Conservation (phyloP, 495 filamentous ascomycete genomes). For the Talaromyces adpressus region DNA sequence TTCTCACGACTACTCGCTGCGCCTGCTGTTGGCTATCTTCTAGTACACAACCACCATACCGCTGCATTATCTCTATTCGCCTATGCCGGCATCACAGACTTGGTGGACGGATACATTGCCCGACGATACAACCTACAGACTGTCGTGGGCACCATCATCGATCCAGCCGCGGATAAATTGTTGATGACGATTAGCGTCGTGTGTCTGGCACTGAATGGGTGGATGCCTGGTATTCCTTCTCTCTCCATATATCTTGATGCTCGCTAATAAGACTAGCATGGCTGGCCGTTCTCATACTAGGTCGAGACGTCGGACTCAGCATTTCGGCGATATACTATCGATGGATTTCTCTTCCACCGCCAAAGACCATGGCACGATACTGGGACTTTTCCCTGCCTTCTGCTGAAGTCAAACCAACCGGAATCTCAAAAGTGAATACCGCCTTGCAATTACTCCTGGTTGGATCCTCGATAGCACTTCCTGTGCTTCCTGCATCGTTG, state of each 20-base stretch:
- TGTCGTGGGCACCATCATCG: slow-evolving; percentile 92
- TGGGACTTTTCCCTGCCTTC: slow-evolving; percentile 95
- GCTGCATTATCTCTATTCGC: slow-evolving; percentile 78
- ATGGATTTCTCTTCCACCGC: slow-evolving; percentile 85
- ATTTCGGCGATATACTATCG: slow-evolving; percentile 89
- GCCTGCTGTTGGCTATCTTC: slow-evolving; percentile 81
- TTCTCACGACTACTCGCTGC: slow-evolving; percentile 78
- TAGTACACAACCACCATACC: slow-evolving; percentile 72
- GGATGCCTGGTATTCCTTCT: slow-evolving; percentile 58
- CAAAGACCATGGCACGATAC: slow-evolving; percentile 88
- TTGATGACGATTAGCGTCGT: slow-evolving; percentile 90
- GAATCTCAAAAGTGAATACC: slow-evolving; percentile 86
- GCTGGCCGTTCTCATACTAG: slow-evolving; percentile 81
- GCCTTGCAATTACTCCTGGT: slow-evolving; percentile 73
- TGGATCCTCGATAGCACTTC: slow-evolving; percentile 67
- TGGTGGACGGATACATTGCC: slow-evolving; percentile 89
- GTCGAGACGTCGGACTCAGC: slow-evolving; percentile 80
- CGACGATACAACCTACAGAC: slow-evolving; percentile 80
- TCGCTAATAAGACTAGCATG: slow-evolving; percentile 48
- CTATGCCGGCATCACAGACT: slow-evolving; percentile 86
- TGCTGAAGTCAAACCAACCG: slow-evolving; percentile 88
- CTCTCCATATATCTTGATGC: slow-evolving; percentile 1
- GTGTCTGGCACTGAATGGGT: slow-evolving; percentile 71
- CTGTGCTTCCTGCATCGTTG: slow-evolving; percentile 47
- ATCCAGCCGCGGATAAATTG: slow-evolving; percentile 93